These are phyloP conservation scores for Fusarium tuaranense DNA, from an alignment of 2,329 filamentous ascomycete genomes.

Conservation along the genomic window DNA sequence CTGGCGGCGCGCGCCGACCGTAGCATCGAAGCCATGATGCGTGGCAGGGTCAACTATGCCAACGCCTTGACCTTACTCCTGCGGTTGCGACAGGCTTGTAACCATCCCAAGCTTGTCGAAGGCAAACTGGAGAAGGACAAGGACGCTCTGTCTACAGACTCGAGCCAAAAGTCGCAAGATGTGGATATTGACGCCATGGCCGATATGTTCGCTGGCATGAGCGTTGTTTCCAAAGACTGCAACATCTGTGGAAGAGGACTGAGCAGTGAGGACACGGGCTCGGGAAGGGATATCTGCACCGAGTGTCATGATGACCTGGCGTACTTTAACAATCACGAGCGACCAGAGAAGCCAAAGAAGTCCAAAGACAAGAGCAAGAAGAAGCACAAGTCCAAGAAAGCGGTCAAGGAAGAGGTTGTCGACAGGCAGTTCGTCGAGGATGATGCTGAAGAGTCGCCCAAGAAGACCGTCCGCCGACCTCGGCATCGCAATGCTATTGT, in stretches of 20 bases:
- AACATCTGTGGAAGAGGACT: conserved; percentile 84
- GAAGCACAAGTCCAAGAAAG: conserved; percentile 30
- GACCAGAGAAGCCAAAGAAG: conserved; percentile 45
- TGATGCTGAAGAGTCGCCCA: conserved; percentile 18
- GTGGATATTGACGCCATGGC: conserved; percentile 85
- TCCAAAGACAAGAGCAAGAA: conserved; percentile 34
- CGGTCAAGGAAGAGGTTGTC: conserved; percentile 19
- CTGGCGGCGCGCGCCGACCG: conserved; percentile 87
- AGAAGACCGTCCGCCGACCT: conserved; percentile 44
- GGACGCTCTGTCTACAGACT: conserved; percentile 80
- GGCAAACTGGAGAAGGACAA: conserved; percentile 88
- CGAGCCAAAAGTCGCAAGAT: conserved; percentile 63
- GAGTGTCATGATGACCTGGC: conserved; percentile 82
- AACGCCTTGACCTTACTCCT: conserved; percentile 93
- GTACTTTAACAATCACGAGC: conserved; percentile 66
- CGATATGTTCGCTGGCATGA: conserved; percentile 87
- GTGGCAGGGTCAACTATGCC: conserved; percentile 86
- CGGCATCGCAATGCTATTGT: conserved; percentile 68
- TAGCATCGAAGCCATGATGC: conserved; percentile 91
- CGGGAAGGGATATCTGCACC: conserved; percentile 67
- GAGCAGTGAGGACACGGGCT: conserved; percentile 58
- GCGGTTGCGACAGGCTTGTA: conserved; percentile 91
- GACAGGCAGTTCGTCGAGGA: conserved; percentile 28
- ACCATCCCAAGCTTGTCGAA: conserved; percentile 90
- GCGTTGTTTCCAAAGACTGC: conserved; percentile 81